These are phyloP conservation scores for Mrakia blollopis DNA, from an alignment of 768 basidiomycete genomes.

Conservation along the genomic window DNA sequence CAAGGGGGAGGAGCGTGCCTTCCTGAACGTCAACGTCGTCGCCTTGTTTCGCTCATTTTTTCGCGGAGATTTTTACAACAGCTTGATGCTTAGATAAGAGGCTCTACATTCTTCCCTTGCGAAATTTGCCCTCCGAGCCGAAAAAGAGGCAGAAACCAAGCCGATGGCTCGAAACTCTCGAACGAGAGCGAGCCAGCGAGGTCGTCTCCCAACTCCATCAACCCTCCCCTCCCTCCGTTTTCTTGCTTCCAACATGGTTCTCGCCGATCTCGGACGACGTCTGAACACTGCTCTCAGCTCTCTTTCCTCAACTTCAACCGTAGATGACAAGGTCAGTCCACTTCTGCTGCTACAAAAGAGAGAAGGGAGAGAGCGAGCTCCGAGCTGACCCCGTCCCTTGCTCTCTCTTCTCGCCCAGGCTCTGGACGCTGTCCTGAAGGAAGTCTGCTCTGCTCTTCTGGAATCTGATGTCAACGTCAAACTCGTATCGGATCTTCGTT, in stretches of 20 bases:
- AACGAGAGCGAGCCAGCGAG: background rate
- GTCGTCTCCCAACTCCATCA: background rate
- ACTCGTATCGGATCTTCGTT: constrained; percentile 76
- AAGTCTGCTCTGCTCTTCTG: constrained; percentile 86
- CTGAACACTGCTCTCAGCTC: constrained; percentile 91
- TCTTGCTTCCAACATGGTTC: constrained; percentile 62
- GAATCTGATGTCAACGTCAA: constrained; percentile 99
- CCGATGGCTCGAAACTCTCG: background rate
- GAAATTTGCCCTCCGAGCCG: too few species aligned
- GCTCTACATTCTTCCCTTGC: background rate
- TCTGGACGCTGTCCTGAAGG: constrained; percentile 88
- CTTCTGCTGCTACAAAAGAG: background rate
- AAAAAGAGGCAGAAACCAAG: too few species aligned
- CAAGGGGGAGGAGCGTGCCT: background rate
- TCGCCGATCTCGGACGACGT: constrained; percentile 87
- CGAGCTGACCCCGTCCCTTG: background rate
- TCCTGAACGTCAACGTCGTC: too few species aligned
- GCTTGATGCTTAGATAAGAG: background rate
- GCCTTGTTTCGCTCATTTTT: background rate
- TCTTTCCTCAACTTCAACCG: constrained; percentile 73
- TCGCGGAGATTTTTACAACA: background rate
- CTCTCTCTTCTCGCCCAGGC: constrained; percentile 53
- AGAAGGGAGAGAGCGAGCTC: background rate
- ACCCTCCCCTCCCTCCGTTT: background rate
- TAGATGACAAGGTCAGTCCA: constrained; percentile 77